Base-by-base conservation (phyloP, 441 rosid species). In the Arabidopsis lyrata region DNA sequence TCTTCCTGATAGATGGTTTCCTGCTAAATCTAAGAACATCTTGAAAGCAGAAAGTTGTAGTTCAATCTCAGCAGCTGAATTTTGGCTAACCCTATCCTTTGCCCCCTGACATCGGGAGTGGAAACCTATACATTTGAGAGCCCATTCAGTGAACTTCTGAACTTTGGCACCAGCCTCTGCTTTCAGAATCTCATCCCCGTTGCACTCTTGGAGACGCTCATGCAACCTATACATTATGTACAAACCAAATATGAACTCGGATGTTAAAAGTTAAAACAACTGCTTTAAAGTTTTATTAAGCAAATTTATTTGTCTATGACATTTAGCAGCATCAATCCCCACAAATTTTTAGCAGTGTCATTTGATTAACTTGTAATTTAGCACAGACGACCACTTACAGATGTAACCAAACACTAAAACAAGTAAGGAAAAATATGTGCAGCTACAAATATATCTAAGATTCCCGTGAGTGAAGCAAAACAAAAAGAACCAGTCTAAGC, bases 131-230 rank as follows among this genome's bases (percentile, higher is more conserved):
- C 97, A 94, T 82, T 89, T 90, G 81, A 91, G 80, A 63, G 97
- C 97, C 99, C 99, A 92, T 80, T 92, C 97, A 41, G 96, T 91
- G 74, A 94, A 94, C 86, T 90, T 92, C 74, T 92, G 94, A 76
- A 89, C 97, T 83, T 92, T 94, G 31, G 90, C 90, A 75, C 94
- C 92, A 81, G 97, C 97, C 80, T 92, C 97, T 59, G 94, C 99
- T 75, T 91, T 91, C 84, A 94, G 80, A 54, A 90, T 88, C 75
- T 92, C 99, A 66, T 88, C 98, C 63, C 95, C 95, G 48, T 88
- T 88, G 81, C 96, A 92, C 71, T 91, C 97, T 57, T 89, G 92
- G 41, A 94, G 97, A 73, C 97, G 95, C 86, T 94, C 97, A 31
- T 89, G 93, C 83, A 91, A 86, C 88, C 98, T 93, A 75, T 73